A percentile compares a stretch with the other conserved stretches of the same genome.
Conservation (phyloP, 768 basidiomycete genomes). For the Leccinum rimulosum region DNA sequence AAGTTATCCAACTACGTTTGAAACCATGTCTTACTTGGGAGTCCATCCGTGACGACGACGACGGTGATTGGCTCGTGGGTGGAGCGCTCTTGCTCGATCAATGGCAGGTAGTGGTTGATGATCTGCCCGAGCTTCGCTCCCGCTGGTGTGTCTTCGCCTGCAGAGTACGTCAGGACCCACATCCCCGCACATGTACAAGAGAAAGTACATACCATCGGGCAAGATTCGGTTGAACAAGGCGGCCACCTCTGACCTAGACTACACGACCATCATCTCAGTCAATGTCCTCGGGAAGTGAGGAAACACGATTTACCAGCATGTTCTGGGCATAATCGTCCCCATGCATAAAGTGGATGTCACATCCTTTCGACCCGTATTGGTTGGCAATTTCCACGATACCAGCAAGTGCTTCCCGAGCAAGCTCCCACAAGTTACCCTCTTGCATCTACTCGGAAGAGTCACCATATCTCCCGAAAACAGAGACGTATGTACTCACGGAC, state of each 20-base stretch:
- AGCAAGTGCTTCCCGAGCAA: conserved; percentile 40
- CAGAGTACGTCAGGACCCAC: not conserved
- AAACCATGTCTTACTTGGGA: conserved; percentile 34
- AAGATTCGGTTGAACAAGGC: conserved; percentile 25
- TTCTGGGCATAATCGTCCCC: conserved; percentile 26
- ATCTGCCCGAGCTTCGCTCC: conserved; percentile 38
- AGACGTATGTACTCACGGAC: conserved; percentile 26
- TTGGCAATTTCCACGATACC: conserved; percentile 39
- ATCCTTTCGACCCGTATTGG: conserved; percentile 36
- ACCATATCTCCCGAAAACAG: not conserved
- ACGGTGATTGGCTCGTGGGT: conserved; percentile 36
- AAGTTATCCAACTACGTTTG: not conserved
- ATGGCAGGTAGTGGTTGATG: conserved; percentile 36
- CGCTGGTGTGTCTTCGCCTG: conserved; percentile 37
- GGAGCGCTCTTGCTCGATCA: conserved; percentile 26
- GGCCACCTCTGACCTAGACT: conserved; percentile 24
- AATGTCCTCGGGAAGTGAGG: not conserved
- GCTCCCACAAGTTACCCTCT: conserved; percentile 39
- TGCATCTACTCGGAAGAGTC: conserved; percentile 32
- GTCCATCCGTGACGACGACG: conserved; percentile 39
- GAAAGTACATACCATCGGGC: conserved; percentile 21
- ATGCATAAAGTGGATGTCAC: conserved; percentile 45
- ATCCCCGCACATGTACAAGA: not conserved
- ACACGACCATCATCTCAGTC: not conserved
- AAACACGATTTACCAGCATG: conserved; percentile 18